Percentiles rank a stretch among this genome's conserved stretches.
phyloP scores from a whole-genome alignment of 495 filamentous ascomycete genomes.

The Penicillium psychrofluorescens region DNA sequence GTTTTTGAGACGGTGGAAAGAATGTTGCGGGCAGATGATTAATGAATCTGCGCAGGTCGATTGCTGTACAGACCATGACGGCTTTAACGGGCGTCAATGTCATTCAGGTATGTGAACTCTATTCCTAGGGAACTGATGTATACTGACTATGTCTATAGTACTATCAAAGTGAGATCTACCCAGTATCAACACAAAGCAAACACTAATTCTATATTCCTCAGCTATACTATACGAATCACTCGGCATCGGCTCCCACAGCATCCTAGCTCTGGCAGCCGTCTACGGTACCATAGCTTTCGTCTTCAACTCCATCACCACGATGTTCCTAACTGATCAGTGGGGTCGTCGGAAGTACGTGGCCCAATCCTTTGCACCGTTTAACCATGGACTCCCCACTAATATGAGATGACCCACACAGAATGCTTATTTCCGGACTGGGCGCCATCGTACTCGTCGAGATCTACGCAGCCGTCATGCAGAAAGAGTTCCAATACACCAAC shows the following conservation, averaged over 20 bases:
- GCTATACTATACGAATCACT: conserved; percentile 50
- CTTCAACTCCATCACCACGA: conserved; percentile 45
- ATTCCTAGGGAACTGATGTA: not conserved
- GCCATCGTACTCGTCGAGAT: conserved; percentile 49
- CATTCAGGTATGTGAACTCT: conserved; percentile 31
- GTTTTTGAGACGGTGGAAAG: conserved; percentile 3
- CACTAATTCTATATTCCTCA: not conserved
- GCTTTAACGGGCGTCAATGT: conserved; percentile 51
- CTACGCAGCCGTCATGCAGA: conserved; percentile 54
- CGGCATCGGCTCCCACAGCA: conserved; percentile 41
- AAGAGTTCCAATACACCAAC: conserved; percentile 45
- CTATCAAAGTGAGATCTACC: conserved; percentile 39
- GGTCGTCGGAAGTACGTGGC: conserved; percentile 46
- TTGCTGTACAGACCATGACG: conserved; percentile 54
- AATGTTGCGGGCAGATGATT: not conserved
- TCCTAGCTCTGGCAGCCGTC: conserved; percentile 48
- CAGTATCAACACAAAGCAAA: too few species aligned
- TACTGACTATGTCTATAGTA: conserved; percentile 25
- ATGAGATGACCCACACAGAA: conserved; percentile 16
- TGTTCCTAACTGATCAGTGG: conserved; percentile 52
- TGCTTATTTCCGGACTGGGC: conserved; percentile 44
- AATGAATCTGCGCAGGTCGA: conserved; percentile 23
- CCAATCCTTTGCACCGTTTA: not conserved
- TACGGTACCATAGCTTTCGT: conserved; percentile 51
- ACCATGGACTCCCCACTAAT: too few species aligned